Evolutionary conservation across 306 rosid genomes (phyloP).

Genomic region (Prunus campanulata): DNA sequence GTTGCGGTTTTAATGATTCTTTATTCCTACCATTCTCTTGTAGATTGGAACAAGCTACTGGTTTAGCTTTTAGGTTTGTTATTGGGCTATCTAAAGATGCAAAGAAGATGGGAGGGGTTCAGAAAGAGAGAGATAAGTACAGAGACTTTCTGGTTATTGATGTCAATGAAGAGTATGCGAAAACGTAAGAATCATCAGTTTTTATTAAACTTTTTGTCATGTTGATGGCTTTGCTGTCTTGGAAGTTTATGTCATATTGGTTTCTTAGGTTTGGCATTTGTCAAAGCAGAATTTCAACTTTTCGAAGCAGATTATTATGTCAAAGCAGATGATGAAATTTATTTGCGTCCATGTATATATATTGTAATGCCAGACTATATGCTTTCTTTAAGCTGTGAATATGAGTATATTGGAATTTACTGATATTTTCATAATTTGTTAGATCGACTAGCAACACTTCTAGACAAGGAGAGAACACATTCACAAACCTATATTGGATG

Average conservation of each 20-base stretch:
- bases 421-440: no score
- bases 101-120: slow-evolving; percentile 22
- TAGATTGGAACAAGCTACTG: slow-evolving; percentile 42
- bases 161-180: slow-evolving; percentile 33
- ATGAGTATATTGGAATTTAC: no score
- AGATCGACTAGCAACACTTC: slow-evolving; percentile 37
- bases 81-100: slow-evolving; percentile 31
- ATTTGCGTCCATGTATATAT: no score
- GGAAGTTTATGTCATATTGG: no score
- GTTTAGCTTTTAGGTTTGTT: slow-evolving; percentile 40
- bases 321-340: no score
- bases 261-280: no score
- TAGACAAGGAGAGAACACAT: slow-evolving; percentile 34
- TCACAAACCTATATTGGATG: slow-evolving; percentile 42
- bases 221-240: no score
- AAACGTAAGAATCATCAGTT: slow-evolving; percentile 8
- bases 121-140: slow-evolving; percentile 33
- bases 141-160: slow-evolving; percentile 33
- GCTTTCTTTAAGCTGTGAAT: no score
- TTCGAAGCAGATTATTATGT: no score
- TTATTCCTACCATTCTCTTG: background rate
- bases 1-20: background rate
- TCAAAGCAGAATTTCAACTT: no score
- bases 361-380: no score
- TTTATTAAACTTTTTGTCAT: no score